Percentiles rank a stretch among this genome's conserved stretches.
Conservation (phyloP, 2,329 filamentous ascomycete genomes). For the Alternaria burnsii region DNA sequence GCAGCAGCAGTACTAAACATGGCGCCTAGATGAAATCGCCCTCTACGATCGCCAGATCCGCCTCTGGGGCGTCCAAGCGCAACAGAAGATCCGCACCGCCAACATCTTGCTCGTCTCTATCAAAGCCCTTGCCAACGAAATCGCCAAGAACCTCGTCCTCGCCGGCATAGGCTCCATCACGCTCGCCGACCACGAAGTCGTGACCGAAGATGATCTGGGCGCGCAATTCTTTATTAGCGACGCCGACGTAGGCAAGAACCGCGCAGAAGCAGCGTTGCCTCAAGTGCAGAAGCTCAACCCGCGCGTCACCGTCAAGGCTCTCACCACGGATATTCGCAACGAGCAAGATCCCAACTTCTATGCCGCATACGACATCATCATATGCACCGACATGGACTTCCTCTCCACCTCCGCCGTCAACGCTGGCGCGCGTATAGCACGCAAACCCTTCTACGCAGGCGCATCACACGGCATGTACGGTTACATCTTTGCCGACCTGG, state of each 20-base stretch:
- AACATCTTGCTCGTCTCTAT: slow-evolving; percentile 90
- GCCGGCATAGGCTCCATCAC: slow-evolving; percentile 92
- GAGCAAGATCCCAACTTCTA: slow-evolving; percentile 78
- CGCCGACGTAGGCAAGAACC: slow-evolving; percentile 77
- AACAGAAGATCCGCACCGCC: slow-evolving; percentile 86
- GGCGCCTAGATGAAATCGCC: slow-evolving; percentile 81
- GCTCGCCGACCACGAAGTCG: slow-evolving; percentile 78
- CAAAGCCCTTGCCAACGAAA: slow-evolving; percentile 88
- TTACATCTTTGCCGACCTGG: slow-evolving; percentile 92
- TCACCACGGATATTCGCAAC: slow-evolving; percentile 67
- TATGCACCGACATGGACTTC: slow-evolving; percentile 87
- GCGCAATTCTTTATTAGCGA: slow-evolving; percentile 76
- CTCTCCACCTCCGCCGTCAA: slow-evolving; percentile 80
- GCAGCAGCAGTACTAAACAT: slow-evolving; percentile 7
- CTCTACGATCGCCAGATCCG: slow-evolving; percentile 97
- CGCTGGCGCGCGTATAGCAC: slow-evolving; percentile 80
- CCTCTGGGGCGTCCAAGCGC: slow-evolving; percentile 94
- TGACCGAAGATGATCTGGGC: slow-evolving; percentile 80
- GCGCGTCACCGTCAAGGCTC: slow-evolving; percentile 77
- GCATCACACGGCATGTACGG: slow-evolving; percentile 90
- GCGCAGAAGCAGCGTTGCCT: slow-evolving; percentile 80
- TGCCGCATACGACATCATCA: slow-evolving; percentile 80
- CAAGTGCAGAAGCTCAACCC: slow-evolving; percentile 88
- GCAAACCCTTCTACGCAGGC: slow-evolving; percentile 87
- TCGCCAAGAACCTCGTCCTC: slow-evolving; percentile 96